Conservation (phyloP, 306 rosid species). For the Betula pendula region DNA sequence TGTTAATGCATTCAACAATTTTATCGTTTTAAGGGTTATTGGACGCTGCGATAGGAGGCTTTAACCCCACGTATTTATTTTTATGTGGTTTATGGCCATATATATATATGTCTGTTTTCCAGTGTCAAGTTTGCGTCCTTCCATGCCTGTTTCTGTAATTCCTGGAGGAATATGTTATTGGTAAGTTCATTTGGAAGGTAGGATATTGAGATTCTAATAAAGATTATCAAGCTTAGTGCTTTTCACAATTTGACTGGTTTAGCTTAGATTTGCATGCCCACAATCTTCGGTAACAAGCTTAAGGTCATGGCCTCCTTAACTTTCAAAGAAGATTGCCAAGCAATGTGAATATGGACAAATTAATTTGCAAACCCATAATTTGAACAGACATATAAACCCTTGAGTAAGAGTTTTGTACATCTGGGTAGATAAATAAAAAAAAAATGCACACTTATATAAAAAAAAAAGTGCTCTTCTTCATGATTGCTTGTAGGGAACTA, state of each 20-base stretch:
- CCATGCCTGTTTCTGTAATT: neutral
- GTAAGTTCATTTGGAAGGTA: slow-evolving; percentile 7
- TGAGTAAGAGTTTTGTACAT: neutral
- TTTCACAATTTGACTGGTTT: slow-evolving; percentile 8
- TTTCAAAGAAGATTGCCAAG: neutral
- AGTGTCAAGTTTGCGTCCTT: neutral
- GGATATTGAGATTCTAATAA: neutral
- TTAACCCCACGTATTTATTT: neutral
- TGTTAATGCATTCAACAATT: neutral
- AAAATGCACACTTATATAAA: neutral
- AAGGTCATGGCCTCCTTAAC: neutral
- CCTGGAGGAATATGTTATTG: neutral
- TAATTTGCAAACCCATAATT: neutral
- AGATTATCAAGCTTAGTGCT: slow-evolving; percentile 11
- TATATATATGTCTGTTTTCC: neutral
- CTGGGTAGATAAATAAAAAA: neutral
- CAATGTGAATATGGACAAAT: neutral
- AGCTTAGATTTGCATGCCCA: neutral
- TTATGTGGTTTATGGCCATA: neutral
- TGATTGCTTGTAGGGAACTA: neutral
- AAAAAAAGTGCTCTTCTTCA: neutral
- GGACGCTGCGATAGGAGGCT: neutral
- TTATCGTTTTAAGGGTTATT: neutral
- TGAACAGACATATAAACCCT: neutral
- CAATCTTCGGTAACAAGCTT: neutral